phyloP scores from a whole-genome alignment of 768 basidiomycete species.

The Pleurotus tuber-regium region DNA sequence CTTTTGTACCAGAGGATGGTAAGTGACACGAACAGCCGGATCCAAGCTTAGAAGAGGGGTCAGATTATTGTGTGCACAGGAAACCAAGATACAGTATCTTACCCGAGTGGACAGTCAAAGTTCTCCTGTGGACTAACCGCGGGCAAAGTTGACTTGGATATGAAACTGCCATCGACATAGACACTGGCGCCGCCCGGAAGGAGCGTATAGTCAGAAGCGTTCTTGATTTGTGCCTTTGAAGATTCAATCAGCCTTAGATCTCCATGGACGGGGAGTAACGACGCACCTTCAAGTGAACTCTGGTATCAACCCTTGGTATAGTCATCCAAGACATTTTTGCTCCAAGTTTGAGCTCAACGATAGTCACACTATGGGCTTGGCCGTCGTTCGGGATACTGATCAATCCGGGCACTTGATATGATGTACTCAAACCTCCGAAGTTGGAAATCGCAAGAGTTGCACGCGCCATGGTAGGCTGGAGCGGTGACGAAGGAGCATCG shows the following conservation, averaged over 20 bases:
- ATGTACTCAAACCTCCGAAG: slow-evolving; percentile 23
- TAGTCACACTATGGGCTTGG: slow-evolving; percentile 25
- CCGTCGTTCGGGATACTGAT: slow-evolving; percentile 25
- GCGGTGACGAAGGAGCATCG: slow-evolving; percentile 14
- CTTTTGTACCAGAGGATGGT: slow-evolving; percentile 18
- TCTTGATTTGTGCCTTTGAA: slow-evolving; percentile 18
- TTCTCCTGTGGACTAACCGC: slow-evolving; percentile 35
- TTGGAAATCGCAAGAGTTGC: background rate
- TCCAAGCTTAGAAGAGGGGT: background rate
- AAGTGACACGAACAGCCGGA: slow-evolving; percentile 2
- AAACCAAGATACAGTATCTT: slow-evolving; percentile 7
- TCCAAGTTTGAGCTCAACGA: slow-evolving; percentile 20
- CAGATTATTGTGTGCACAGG: too few species aligned
- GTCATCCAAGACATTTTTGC: slow-evolving; percentile 26
- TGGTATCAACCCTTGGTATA: slow-evolving; percentile 25
- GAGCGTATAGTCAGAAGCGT: slow-evolving; percentile 36
- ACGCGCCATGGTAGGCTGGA: background rate
- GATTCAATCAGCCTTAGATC: background rate
- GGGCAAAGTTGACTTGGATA: slow-evolving; percentile 30
- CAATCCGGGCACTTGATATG: slow-evolving; percentile 24
- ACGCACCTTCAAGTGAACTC: slow-evolving; percentile 23
- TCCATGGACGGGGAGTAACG: background rate
- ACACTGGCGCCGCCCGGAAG: slow-evolving; percentile 33
- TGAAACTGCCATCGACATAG: slow-evolving; percentile 42
- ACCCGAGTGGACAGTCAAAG: slow-evolving; percentile 42